Conservation (phyloP, 1,284 basidiomycete species). For the Ceratobasidium papillatum region DNA sequence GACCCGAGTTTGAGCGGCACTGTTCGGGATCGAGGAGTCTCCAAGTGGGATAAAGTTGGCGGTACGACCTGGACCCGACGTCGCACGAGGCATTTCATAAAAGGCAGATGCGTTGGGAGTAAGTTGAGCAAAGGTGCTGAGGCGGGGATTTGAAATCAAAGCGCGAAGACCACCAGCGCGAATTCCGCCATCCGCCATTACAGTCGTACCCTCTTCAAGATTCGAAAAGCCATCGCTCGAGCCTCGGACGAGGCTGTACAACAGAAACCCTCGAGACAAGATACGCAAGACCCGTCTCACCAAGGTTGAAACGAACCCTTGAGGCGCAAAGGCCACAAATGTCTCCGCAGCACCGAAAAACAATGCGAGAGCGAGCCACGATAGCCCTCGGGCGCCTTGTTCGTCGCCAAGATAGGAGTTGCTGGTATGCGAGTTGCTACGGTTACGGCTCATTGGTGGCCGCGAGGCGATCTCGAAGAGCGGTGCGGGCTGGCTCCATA, state of each 20-base stretch:
- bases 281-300: conserved; percentile 67
- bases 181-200: neutral
- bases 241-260: conserved; percentile 72
- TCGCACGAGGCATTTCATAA: conserved; percentile 25
- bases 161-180: conserved; percentile 22
- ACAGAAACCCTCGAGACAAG: conserved; percentile 61
- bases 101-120: conserved; percentile 40
- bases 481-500: neutral
- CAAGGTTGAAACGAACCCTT: conserved; percentile 62
- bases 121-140: conserved; percentile 43
- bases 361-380: conserved; percentile 67
- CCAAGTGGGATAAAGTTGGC: conserved; percentile 2
- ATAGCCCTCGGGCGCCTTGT: conserved; percentile 55
- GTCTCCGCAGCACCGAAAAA: conserved; percentile 71
- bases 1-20: conserved; percentile 4
- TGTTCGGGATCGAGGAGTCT: neutral
- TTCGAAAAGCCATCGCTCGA: conserved; percentile 51
- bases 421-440: conserved; percentile 15
- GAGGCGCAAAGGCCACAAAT: conserved; percentile 66
- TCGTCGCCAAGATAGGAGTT: conserved; percentile 31
- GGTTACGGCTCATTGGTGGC: conserved; percentile 7
- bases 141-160: conserved; percentile 42
- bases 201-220: conserved; percentile 9
- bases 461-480: neutral
- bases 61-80: neutral